phyloP scores from a whole-genome alignment of 2,329 filamentous ascomycete genomes.

The Colletotrichum acutatum region DNA sequence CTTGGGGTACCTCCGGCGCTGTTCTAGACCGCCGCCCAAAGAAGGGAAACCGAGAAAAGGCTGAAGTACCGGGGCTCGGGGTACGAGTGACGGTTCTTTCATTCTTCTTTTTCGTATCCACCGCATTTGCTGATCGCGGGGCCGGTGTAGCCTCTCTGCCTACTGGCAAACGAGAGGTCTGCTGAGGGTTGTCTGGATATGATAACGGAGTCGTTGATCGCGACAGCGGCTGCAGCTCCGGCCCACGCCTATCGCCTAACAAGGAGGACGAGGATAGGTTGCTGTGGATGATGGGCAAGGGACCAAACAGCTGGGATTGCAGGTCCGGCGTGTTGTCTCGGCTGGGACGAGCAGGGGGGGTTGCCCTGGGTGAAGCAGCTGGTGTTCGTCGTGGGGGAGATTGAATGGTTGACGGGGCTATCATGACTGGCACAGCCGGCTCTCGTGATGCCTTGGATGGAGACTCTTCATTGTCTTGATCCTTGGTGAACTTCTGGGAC shows the following conservation, averaged over 20 bases:
- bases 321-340: slow-evolving; percentile 75
- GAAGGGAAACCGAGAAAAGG: slow-evolving; percentile 78
- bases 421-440: slow-evolving; percentile 39
- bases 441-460: slow-evolving; percentile 51
- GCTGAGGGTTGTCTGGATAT: slow-evolving; percentile 42
- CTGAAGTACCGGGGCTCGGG: slow-evolving; percentile 67
- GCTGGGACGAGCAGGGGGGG: slow-evolving; percentile 71
- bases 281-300: slow-evolving; percentile 69
- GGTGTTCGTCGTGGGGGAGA: slow-evolving; percentile 39
- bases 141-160: slow-evolving; percentile 50
- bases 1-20: slow-evolving; percentile 57
- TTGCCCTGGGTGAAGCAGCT: slow-evolving; percentile 46
- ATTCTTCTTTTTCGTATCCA: slow-evolving; percentile 40
- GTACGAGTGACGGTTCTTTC: slow-evolving; percentile 50
- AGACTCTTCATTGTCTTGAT: slow-evolving; percentile 50
- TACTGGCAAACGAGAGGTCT: slow-evolving; percentile 42
- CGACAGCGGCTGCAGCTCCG: slow-evolving; percentile 47
- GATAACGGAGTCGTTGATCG: slow-evolving; percentile 49
- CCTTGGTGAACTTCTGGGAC: slow-evolving; percentile 63
- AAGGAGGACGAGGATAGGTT: slow-evolving; percentile 65
- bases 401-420: slow-evolving; percentile 38
- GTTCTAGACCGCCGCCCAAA: slow-evolving; percentile 80
- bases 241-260: slow-evolving; percentile 56
- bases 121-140: slow-evolving; percentile 36
- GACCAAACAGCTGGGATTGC: slow-evolving; percentile 63